phyloP scores from a whole-genome alignment of 2,329 filamentous ascomycete species.

The Chaetomiaceae sp. region DNA sequence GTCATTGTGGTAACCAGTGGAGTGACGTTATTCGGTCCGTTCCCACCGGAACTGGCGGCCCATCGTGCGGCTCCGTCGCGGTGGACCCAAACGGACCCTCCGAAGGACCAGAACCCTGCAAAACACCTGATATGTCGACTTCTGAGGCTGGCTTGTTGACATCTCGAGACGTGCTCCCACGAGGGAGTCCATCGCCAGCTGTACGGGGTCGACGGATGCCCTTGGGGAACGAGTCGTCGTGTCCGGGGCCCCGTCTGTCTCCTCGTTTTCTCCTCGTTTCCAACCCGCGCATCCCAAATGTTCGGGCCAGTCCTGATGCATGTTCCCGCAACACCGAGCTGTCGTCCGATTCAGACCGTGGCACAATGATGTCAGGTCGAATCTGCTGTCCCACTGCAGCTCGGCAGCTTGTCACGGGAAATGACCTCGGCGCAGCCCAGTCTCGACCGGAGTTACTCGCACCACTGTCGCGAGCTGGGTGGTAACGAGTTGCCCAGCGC shows the following conservation, averaged over 20 bases:
- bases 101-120: conserved; percentile 5
- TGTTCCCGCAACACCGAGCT: background rate
- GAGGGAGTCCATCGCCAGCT: background rate
- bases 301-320: background rate
- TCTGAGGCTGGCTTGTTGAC: no score
- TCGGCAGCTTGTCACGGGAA: background rate
- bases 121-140: background rate
- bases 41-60: conserved; percentile 13
- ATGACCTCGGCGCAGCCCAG: background rate
- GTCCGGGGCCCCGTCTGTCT: background rate
- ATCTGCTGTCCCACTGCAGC: background rate
- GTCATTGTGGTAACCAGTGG: conserved; percentile 11
- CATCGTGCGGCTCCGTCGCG: conserved; percentile 3
- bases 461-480: no score
- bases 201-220: background rate
- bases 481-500: no score
- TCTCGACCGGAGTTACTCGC: no score
- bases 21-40: conserved; percentile 17
- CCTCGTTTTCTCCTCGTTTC: background rate
- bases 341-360: background rate
- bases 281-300: no score
- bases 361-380: conserved; percentile 6
- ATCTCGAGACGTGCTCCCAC: background rate
- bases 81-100: background rate
- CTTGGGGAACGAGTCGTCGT: background rate